phyloP scores from a whole-genome alignment of 1,139 yeast genomes.

The Taphrina flavorubra region DNA sequence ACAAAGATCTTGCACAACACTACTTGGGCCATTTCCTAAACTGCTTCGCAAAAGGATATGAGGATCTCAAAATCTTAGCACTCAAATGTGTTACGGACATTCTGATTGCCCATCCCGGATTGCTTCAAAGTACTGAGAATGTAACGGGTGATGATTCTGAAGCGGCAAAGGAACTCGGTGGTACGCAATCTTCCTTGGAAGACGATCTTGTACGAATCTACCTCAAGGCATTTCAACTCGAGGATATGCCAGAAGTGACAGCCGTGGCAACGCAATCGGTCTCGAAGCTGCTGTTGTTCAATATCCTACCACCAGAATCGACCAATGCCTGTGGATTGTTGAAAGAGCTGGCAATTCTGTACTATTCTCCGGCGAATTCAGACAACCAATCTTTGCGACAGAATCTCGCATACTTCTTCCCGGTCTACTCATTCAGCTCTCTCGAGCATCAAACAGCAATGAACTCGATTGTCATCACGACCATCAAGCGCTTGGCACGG shows the following conservation, averaged over 20 bases:
- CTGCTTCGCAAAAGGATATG: slow-evolving; percentile 68
- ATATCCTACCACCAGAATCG: slow-evolving; percentile 57
- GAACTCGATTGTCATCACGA: slow-evolving; percentile 69
- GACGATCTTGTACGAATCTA: slow-evolving; percentile 66
- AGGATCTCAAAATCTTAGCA: slow-evolving; percentile 64
- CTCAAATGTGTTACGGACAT: slow-evolving; percentile 78
- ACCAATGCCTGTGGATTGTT: slow-evolving; percentile 60
- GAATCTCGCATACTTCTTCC: slow-evolving; percentile 84
- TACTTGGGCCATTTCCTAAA: slow-evolving; percentile 68
- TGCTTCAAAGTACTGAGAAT: slow-evolving; percentile 67
- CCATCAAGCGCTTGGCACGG: slow-evolving; percentile 63
- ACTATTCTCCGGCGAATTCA: slow-evolving; percentile 71
- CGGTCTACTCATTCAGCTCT: slow-evolving; percentile 86
- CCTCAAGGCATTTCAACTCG: slow-evolving; percentile 62
- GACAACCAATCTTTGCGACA: slow-evolving; percentile 74
- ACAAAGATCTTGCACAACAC: slow-evolving; percentile 64
- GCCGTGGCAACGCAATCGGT: slow-evolving; percentile 85
- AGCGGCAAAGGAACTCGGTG: slow-evolving; percentile 29
- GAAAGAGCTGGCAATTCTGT: slow-evolving; percentile 72
- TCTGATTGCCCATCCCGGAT: slow-evolving; percentile 73
- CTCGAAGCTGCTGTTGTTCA: slow-evolving; percentile 80
- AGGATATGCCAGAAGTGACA: slow-evolving; percentile 69
- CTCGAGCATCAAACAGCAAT: slow-evolving; percentile 72
- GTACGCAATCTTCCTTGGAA: slow-evolving; percentile 32
- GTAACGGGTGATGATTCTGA: slow-evolving; percentile 61